Conservation (phyloP, 257 asterid species). For the Coffea canephora region DNA sequence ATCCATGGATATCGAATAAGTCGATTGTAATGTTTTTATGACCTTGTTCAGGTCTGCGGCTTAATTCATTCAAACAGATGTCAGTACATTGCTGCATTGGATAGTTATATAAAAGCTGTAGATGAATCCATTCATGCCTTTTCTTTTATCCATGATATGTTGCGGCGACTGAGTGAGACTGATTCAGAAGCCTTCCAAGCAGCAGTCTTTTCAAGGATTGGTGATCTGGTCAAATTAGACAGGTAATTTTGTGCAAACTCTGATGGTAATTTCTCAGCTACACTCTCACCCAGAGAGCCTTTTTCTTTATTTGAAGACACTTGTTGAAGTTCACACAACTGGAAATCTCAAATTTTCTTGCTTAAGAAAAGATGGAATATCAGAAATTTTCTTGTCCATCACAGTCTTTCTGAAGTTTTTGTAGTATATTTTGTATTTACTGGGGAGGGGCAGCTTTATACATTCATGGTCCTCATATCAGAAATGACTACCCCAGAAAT, state of each 20-base stretch:
- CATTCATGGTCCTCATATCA: no score
- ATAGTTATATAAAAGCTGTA: constrained; percentile 66
- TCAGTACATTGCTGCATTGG: constrained; percentile 72
- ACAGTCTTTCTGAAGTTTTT: no score
- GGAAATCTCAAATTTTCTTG: no score
- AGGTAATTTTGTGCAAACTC: constrained; percentile 43
- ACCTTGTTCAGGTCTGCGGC: constrained; percentile 72
- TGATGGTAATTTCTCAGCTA: constrained; percentile 47
- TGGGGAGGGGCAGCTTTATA: no score
- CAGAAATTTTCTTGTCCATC: no score
- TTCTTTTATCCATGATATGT: constrained; percentile 62
- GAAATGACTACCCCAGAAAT: no score
- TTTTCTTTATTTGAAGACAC: constrained; percentile 82
- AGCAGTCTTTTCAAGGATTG: no score
- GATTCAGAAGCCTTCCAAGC: constrained; percentile 21
- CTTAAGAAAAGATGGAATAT: constrained; percentile 20
- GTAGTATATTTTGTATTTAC: no score
- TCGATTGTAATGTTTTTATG: constrained; percentile 10
- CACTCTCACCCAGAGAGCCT: constrained; percentile 79
- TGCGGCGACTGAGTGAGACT: constrained; percentile 37
- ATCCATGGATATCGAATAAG: not conserved
- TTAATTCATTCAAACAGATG: constrained; percentile 66
- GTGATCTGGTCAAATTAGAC: constrained; percentile 35
- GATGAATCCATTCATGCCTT: constrained; percentile 76
- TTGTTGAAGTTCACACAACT: constrained; percentile 58